Conservation (phyloP, 768 basidiomycete genomes). For the Podaxis sp. region DNA sequence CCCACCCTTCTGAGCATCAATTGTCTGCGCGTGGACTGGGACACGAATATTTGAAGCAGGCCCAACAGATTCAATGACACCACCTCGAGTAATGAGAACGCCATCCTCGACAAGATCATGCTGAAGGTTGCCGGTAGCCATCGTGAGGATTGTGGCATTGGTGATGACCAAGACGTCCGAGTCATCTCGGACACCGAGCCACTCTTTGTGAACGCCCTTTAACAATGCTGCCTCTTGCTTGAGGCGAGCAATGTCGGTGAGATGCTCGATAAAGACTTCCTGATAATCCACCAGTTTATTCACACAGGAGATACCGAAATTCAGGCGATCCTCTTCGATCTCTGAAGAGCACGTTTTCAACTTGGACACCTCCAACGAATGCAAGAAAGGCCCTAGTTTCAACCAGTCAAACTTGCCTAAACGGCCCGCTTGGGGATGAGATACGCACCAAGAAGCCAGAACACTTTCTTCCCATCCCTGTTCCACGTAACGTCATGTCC, state of each 20-base stretch:
- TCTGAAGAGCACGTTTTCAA: conserved; percentile 46
- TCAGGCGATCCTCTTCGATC: conserved; percentile 47
- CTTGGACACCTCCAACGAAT: conserved; percentile 57
- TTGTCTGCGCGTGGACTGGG: conserved; percentile 35
- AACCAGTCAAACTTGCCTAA: background rate
- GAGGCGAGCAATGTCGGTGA: conserved; percentile 60
- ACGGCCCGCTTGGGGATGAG: background rate
- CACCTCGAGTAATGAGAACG: conserved; percentile 52
- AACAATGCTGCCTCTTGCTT: conserved; percentile 45
- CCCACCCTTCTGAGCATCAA: conserved; percentile 65
- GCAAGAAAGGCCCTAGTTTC: conserved; percentile 57
- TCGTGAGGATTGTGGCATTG: conserved; percentile 72
- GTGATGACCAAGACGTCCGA: conserved; percentile 55
- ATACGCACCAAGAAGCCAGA: conserved; percentile 73
- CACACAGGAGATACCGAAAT: conserved; percentile 65
- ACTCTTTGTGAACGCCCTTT: conserved; percentile 19
- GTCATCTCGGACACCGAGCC: conserved; percentile 22
- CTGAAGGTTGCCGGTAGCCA: conserved; percentile 53
- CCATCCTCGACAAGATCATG: conserved; percentile 54
- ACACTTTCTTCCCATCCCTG: conserved; percentile 60
- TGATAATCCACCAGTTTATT: conserved; percentile 56
- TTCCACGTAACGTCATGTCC: conserved; percentile 71
- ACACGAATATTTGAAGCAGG: conserved; percentile 29
- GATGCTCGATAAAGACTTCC: conserved; percentile 57
- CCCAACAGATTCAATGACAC: conserved; percentile 55